Conservation (phyloP, 108 stramenopile species). For the Fragilaria crotonensis region DNA sequence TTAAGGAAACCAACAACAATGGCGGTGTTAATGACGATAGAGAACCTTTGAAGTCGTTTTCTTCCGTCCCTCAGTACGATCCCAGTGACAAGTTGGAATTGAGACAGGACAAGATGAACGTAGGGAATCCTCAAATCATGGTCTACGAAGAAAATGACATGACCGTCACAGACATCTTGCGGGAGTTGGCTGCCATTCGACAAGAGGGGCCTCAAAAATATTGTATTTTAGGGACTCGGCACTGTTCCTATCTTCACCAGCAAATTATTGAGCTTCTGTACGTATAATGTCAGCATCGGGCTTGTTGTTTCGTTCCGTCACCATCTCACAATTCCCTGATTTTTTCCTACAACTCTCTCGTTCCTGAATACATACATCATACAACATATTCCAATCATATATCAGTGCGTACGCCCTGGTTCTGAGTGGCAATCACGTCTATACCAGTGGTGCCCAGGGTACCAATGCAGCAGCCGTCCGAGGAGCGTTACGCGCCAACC, state of each 20-base stretch:
- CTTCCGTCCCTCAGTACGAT: not conserved
- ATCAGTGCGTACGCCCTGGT: slow-evolving; percentile 90
- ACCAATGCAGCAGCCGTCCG: slow-evolving; percentile 86
- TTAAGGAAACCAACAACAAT: too few species aligned
- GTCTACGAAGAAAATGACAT: slow-evolving; percentile 46
- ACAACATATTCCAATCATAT: not conserved
- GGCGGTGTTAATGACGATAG: too few species aligned
- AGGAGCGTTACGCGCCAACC: slow-evolving; percentile 84
- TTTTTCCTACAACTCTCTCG: not conserved
- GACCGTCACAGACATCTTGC: slow-evolving; percentile 75
- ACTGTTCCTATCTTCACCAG: slow-evolving; percentile 91
- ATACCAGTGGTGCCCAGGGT: slow-evolving; percentile 86
- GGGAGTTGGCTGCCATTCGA: slow-evolving; percentile 88
- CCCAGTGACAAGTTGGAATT: slow-evolving; percentile 19
- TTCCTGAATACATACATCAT: slow-evolving; percentile 3
- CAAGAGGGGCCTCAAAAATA: slow-evolving; percentile 86
- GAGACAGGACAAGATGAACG: slow-evolving; percentile 26
- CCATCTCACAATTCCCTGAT: not conserved
- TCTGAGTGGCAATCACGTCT: slow-evolving; percentile 88
- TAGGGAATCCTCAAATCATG: slow-evolving; percentile 61
- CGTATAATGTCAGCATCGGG: slow-evolving; percentile 16
- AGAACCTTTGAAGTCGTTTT: not conserved
- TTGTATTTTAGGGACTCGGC: slow-evolving; percentile 91
- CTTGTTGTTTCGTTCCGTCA: not conserved
- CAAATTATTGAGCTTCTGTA: slow-evolving; percentile 90